Evolutionary conservation across 2,329 filamentous ascomycete genomes (phyloP), one percentile per base, ranked within the genome.

Genomic region (Fusarium vanettenii): DNA sequence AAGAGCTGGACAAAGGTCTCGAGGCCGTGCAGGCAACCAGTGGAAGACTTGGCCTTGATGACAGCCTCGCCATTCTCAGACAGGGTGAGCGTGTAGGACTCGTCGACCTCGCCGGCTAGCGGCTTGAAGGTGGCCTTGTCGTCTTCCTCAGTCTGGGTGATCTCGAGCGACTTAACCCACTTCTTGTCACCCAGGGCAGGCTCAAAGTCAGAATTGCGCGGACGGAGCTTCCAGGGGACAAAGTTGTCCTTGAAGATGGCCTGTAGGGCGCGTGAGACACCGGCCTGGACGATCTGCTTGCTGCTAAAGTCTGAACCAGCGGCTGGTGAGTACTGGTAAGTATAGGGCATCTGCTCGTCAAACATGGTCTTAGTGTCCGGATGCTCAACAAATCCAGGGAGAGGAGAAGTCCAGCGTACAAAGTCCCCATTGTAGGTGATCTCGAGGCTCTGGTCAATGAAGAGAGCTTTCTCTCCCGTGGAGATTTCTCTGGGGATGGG

Each of bases 1-100:
- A 97, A 97, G 18, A 97, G 89, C 85, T 97, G 94, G 0, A 89
- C 88, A 79, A 97, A 94, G 2, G 93, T 92, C 75, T 93, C 92
- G 25, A 97, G 87, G n/a, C 89, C 94, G 73, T 90, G 90, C 20
- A 94, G 86, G 37, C 95, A 85, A 60, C 94, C 94, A 8, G 90
- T 88, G 18, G 92, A 92, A 1, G 92, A 91, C 39, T 86, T 87
- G 18, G 93, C 93, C 27, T 84, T 85, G 77, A 97, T 91, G 43
- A 85, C 88, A 33, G 90, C 92, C 25, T 86, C 84, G 61, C 93
- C 93, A 35, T 87, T 82, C 22, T 83, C 80, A 14, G 86, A 86
- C 43, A 97, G 81, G 1, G 86, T 87, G 31, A 97, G 84, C 29
- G 86, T 89, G 84, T 97, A 97, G 2, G 92, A 93, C 82, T 97